Base-by-base conservation (phyloP, 352 stramenopile genomes). In the Globisporangium nodosum region DNA sequence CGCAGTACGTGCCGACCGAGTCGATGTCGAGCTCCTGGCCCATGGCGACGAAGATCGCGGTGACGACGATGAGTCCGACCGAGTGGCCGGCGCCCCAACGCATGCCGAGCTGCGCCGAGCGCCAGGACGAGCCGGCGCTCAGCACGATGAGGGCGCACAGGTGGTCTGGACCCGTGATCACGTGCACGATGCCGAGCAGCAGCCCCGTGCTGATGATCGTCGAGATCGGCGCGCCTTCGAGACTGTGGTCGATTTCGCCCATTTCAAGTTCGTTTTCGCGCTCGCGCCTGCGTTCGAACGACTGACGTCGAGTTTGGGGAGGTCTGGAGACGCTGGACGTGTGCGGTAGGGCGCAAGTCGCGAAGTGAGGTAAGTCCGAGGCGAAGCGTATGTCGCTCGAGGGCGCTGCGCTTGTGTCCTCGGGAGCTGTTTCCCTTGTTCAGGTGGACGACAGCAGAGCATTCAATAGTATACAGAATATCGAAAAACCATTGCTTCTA, bases 31-130 rank as follows among this genome's bases (percentile, higher is more conserved):
- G 49, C 49, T 65, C 66, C 46, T 68, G 70, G 61, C 68, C 73
- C 24, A 68, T 55, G 0, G 70, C 88, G 58, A 74, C 81, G 74
- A 76, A 92, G 60, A 73, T 78, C 45, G 65, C 69, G 50, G 63
- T 90, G 51, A 88, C 62, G 56, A 88, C 2, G 43, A 97, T 67
- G 24, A 97, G 72, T 9, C 88, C 88, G 0, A 74, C 78, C 5
- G 74, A 89, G 63, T 97, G 88, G 45, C 90, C 88, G 21, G 71
- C 50, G 5, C 90, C 90, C 90, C 88, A 97, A 65, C 84, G 79
- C 60, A 96, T 76, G 37, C 88, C 88, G 0, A 96, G 75, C 18
- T 71, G 65, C 56, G 87, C 92, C 24, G 85, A 84, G 18, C 73
- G 72, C 64, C 71, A 87, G 39, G 73, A 88, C n/a, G 74, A 86